Evolutionary conservation across 2,329 filamentous ascomycete species (phyloP).

Genomic region (Scedosporium aurantiacum): DNA sequence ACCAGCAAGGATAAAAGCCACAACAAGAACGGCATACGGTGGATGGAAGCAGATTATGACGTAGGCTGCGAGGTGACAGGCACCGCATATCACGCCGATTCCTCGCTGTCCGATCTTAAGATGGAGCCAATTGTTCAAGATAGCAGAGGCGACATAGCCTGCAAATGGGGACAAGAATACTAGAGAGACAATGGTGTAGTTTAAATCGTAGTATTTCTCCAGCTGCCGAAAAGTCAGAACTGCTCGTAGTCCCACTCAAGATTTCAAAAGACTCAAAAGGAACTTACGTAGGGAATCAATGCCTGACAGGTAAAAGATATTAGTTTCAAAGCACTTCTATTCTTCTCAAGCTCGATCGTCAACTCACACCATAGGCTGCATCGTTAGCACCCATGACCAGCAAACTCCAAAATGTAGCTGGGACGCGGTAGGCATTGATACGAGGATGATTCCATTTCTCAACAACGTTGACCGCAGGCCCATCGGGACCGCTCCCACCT

Average conservation of each 20-base stretch:
- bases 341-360: neutral
- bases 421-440: conserved; percentile 46
- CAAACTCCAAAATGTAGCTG: conserved; percentile 50
- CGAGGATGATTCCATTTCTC: conserved; percentile 55
- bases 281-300: conserved; percentile 6
- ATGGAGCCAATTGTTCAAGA: conserved; percentile 56
- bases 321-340: neutral
- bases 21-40: conserved; percentile 54
- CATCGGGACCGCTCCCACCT: neutral
- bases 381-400: conserved; percentile 60
- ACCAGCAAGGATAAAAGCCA: conserved; percentile 54
- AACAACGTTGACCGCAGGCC: conserved; percentile 8
- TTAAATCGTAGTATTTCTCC: conserved; percentile 43
- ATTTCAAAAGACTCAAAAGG: neutral
- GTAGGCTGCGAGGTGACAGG: conserved; percentile 54
- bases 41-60: conserved; percentile 55
- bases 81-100: conserved; percentile 53
- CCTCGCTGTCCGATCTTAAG: conserved; percentile 57
- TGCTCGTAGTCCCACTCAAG: neutral
- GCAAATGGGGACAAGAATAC: conserved; percentile 56
- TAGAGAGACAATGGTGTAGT: conserved; percentile 52
- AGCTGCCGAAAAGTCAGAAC: neutral
- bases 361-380: conserved; percentile 48
- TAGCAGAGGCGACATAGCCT: conserved; percentile 52
- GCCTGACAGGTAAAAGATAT: neutral